These are phyloP conservation scores for Metschnikowia santaceciliae DNA, from an alignment of 805 yeast genomes.

Conservation along the genomic window DNA sequence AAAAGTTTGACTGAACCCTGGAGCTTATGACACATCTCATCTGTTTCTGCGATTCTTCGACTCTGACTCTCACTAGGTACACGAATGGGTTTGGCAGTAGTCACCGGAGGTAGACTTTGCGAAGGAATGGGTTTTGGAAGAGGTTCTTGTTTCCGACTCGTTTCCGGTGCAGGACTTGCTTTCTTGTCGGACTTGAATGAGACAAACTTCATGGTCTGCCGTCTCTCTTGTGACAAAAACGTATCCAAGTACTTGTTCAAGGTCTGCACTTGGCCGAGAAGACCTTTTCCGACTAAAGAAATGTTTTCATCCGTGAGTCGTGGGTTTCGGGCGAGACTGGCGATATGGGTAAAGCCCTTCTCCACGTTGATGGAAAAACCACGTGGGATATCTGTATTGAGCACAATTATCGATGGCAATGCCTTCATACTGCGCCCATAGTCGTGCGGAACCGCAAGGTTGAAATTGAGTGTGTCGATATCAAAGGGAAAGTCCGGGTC, in stretches of 20 bases:
- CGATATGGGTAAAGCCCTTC: slow-evolving; percentile 52
- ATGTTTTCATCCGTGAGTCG: slow-evolving; percentile 21
- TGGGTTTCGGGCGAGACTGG: slow-evolving; percentile 16
- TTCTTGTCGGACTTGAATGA: slow-evolving; percentile 19
- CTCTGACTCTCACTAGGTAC: background rate
- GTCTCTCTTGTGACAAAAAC: slow-evolving; percentile 56
- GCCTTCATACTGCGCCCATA: slow-evolving; percentile 46
- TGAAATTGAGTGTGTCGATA: slow-evolving; percentile 47
- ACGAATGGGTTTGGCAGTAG: background rate
- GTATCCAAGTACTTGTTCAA: slow-evolving; percentile 57
- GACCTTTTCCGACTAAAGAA: slow-evolving; percentile 44
- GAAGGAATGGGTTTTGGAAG: slow-evolving; percentile 2
- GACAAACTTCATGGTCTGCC: slow-evolving; percentile 60
- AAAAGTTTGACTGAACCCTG: slow-evolving; percentile 23
- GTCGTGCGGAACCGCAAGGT: slow-evolving; percentile 49
- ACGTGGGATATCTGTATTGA: slow-evolving; percentile 65
- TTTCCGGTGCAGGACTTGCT: background rate
- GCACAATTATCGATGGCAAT: slow-evolving; percentile 50
- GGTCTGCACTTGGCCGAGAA: slow-evolving; percentile 51
- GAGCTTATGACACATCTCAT: slow-evolving; percentile 27
- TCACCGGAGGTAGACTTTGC: background rate
- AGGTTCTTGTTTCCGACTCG: background rate
- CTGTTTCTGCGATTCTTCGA: slow-evolving; percentile 10
- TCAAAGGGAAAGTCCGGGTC: slow-evolving; percentile 77
- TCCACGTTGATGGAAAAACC: slow-evolving; percentile 69